These are phyloP conservation scores for Hanseniaspora singularis DNA, from an alignment of 805 yeast species.

Conservation along the genomic window DNA sequence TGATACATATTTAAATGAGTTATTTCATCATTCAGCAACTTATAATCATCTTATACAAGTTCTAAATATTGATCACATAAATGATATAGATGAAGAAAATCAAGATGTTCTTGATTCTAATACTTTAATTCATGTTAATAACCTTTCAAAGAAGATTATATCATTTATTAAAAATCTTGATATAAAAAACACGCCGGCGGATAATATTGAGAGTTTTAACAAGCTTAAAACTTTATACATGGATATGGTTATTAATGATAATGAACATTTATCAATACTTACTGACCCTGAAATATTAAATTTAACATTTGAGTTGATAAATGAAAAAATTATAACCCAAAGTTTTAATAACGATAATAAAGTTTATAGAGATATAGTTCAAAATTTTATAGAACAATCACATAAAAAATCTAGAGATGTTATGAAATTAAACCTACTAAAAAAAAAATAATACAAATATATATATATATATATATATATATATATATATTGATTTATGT, in stretches of 20 bases:
- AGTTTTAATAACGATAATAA: conserved; percentile 52
- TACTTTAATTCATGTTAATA: background rate
- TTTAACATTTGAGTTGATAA: conserved; percentile 25
- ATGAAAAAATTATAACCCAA: conserved; percentile 32
- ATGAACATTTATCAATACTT: background rate
- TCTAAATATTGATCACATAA: background rate
- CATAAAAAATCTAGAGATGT: conserved; percentile 57
- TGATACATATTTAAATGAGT: background rate
- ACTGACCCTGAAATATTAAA: conserved; percentile 5
- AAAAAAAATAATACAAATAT: conserved; percentile 21
- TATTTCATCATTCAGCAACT: background rate
- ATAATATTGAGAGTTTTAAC: background rate
- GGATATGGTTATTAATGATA: background rate
- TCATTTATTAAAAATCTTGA: background rate
- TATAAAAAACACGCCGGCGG: background rate
- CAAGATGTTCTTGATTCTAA: no score
- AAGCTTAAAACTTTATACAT: background rate
- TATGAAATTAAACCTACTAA: conserved; percentile 28
- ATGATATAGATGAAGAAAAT: background rate
- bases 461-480: no score
- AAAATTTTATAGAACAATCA: conserved; percentile 79
- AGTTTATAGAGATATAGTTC: conserved; percentile 77
- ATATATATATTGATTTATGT: no score
- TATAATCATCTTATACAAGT: conserved; percentile 4
- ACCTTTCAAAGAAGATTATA: background rate